Base-by-base conservation (phyloP, 495 filamentous ascomycete genomes). In the Glutinoglossum americanum region DNA sequence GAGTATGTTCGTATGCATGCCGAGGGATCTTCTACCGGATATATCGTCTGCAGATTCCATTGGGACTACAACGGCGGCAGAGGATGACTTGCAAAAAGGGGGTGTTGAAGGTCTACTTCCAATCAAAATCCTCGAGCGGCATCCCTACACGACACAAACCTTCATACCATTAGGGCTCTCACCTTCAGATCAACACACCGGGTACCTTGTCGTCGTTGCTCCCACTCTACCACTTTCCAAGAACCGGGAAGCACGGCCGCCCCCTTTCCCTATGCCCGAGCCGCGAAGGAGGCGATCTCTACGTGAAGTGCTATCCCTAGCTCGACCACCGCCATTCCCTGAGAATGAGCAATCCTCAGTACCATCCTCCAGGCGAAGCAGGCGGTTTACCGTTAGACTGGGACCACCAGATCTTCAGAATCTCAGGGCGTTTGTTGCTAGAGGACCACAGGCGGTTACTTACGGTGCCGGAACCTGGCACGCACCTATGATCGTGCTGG, bases 391-490 rank as follows among this genome's bases (percentile, higher is more conserved):
- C 11, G 13, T 71, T 8, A 77, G 77, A 54, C 74, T 63, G 0
- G 85, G 89, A 0, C 71, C 84, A 51, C 92, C 92, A 9, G 88
- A 94, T 70, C 62, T 94, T 54, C 54, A 66, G 7, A 75, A 79
- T 25, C 54, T 90, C 32, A 78, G 72, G 61, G 92, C 87, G 0
- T 97, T 95, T 64, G 65, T 90, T 28, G 90, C 85, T 11, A 76
- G 71, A n/a, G 81, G 82, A 7, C 73, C 78, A 13, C 85, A 93
- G 73, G 89, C 87, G 1, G 85, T 98, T 21, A 95, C 88, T 17
- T 98, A 97, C 69, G 85, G 77, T 13, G 79, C 83, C 17, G 92
- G 87, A 17, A 95, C 87, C 47, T 98, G 93, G 90, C 92, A 98
- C 75, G 89, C 90, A 61, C 92, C 92, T 1, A 97, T 98, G 92